Conservation (phyloP, 1,284 basidiomycete species). For the Coniferiporia sulphurascens region DNA sequence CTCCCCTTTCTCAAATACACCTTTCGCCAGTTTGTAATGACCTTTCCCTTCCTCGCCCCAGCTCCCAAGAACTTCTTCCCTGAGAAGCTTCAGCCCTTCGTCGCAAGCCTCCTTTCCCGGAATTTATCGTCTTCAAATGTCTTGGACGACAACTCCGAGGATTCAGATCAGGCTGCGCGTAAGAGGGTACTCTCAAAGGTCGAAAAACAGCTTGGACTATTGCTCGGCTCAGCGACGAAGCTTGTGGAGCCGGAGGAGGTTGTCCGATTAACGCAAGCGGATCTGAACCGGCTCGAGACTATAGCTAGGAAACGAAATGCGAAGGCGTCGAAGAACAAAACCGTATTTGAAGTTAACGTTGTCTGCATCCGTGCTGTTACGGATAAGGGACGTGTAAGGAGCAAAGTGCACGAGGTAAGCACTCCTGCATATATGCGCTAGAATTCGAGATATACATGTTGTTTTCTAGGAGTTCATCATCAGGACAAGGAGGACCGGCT, state of each 20-base stretch:
- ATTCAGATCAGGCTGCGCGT: constrained; percentile 48
- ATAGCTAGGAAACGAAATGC: constrained; percentile 58
- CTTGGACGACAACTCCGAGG: constrained; percentile 54
- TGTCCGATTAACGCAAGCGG: constrained; percentile 78
- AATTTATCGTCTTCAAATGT: constrained; percentile 67
- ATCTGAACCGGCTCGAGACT: constrained; percentile 71
- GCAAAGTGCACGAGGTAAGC: constrained; percentile 76
- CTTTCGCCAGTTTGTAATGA: constrained; percentile 86
- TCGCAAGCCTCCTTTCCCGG: constrained; percentile 73
- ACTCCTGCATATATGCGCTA: constrained; percentile 2
- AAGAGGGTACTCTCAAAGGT: constrained; percentile 66
- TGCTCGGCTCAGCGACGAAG: constrained; percentile 79
- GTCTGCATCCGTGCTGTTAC: constrained; percentile 77
- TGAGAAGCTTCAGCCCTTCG: constrained; percentile 89
- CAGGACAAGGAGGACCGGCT: constrained; percentile 71
- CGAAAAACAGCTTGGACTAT: constrained; percentile 79
- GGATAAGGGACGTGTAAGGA: constrained; percentile 81
- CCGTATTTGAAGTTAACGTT: constrained; percentile 84
- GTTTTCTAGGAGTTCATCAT: constrained; percentile 84
- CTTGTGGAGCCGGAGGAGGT: constrained; percentile 81
- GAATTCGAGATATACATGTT: constrained; percentile 4
- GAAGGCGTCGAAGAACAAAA: constrained; percentile 39
- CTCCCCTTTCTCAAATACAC: constrained; percentile 85
- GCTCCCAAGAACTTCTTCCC: constrained; percentile 89
- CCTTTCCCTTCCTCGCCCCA: constrained; percentile 87